These are phyloP conservation scores for Lizonia empirigonia DNA, from an alignment of 2,329 filamentous ascomycete species.

Conservation along the genomic window DNA sequence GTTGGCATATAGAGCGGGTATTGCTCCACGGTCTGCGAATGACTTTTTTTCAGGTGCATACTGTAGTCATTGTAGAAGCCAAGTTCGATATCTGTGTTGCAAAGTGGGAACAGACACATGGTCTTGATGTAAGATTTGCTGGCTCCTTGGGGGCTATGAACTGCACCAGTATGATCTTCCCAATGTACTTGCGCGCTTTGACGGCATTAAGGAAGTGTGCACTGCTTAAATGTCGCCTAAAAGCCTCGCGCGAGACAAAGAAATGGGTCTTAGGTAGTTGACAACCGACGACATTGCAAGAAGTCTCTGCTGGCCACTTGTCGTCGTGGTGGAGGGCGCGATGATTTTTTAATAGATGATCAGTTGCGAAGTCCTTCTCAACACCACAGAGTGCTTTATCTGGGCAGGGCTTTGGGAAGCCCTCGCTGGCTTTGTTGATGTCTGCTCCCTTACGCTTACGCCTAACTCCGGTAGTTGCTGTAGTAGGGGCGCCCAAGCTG, in stretches of 20 bases:
- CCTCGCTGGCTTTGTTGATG: background rate
- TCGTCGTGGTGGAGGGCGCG: background rate
- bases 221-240: background rate
- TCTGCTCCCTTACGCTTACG: background rate
- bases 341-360: no score
- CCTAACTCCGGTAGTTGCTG: background rate
- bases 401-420: no score
- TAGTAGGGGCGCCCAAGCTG: no score
- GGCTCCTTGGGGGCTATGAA: background rate
- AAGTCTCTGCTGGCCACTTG: background rate
- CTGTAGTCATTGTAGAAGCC: background rate
- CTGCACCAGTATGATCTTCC: background rate
- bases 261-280: background rate
- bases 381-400: no score
- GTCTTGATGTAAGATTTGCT: background rate
- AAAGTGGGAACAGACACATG: background rate
- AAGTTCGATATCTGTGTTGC: background rate
- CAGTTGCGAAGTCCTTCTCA: background rate
- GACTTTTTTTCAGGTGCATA: background rate
- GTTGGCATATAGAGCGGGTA: background rate
- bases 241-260: background rate
- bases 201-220: background rate
- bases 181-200: background rate
- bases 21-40: background rate
- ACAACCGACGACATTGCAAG: background rate